Base-by-base conservation (phyloP, 371 early-diverging fungal genomes). In the Rhizopus stolonifer region DNA sequence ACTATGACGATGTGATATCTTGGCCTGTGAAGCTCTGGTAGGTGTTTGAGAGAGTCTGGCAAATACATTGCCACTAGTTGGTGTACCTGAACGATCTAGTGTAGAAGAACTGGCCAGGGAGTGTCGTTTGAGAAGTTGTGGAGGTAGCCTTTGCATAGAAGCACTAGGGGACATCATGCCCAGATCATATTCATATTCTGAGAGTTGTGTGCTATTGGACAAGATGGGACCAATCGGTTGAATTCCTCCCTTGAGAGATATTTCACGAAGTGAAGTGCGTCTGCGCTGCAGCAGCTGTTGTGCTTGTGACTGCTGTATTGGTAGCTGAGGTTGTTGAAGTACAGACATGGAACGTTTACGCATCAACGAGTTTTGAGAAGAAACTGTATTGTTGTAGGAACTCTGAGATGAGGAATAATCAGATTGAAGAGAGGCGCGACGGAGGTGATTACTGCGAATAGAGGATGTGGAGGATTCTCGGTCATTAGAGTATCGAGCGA, bases 391-490 rank as follows among this genome's bases (percentile, higher is more conserved):
- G 36, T 36, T 36, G 36, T n/a, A 71, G 2, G 72, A 72, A 32
- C 64, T 63, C 39, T 67, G 64, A 0, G 69, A 70, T 15, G 69
- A 71, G 18, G 72, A 71, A 32, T 60, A 64, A 23, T 77, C 77
- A 4, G 77, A 77, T 26, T 72, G 72, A 7, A 77, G 44, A 5
- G 77, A 77, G 4, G 77, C 69, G n/a, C 77, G 61, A 11, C 77
- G 71, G 6, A 77, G 51, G 50, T 77, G 77, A 24, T 63, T 61
- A 36, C 77, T 77, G 18, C 67, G 74, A 25, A 77, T 77, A 15
- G 77, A 77, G 8, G 77, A 77, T 0, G 72, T 73, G 1, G 77
- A 77, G 0, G 77, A 77, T 50, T 77, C 77, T 11, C 70, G 64
- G 29, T 77, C 77, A 31, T 58, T 60, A 1, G 74, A 60, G 49